These are phyloP conservation scores for Tuber microsphaerosporum DNA, from an alignment of 495 filamentous ascomycete species.

Conservation along the genomic window DNA sequence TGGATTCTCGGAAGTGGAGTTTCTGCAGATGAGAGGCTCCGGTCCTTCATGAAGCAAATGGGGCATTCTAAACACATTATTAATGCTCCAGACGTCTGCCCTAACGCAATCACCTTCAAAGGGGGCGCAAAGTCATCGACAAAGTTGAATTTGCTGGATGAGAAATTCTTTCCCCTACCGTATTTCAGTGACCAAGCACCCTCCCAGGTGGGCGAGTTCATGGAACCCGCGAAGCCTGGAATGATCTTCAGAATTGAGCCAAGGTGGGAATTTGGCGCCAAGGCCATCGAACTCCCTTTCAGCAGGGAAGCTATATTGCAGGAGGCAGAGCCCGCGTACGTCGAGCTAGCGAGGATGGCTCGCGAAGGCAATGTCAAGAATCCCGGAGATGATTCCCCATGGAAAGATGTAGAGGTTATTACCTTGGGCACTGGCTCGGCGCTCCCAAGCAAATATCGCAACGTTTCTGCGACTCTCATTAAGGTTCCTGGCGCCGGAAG, in stretches of 20 bases:
- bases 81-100: conserved; percentile 60
- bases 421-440: conserved; percentile 86
- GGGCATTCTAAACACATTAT: conserved; percentile 63
- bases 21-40: conserved; percentile 54
- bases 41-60: conserved; percentile 60
- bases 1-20: conserved; percentile 74
- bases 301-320: conserved; percentile 48
- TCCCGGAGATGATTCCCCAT: conserved; percentile 52
- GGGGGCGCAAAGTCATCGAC: conserved; percentile 57
- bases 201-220: conserved; percentile 28
- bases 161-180: conserved; percentile 57
- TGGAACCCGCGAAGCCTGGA: conserved; percentile 33
- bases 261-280: conserved; percentile 49
- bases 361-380: conserved; percentile 44
- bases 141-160: conserved; percentile 62
- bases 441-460: conserved; percentile 82
- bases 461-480: conserved; percentile 76
- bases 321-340: conserved; percentile 41
- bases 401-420: conserved; percentile 70
- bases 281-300: conserved; percentile 49
- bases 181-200: conserved; percentile 23
- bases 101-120: conserved; percentile 63
- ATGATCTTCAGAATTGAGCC: conserved; percentile 62
- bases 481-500: conserved; percentile 74
- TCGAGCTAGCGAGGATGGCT: conserved; percentile 49